Evolutionary conservation across 1,284 basidiomycete genomes (phyloP), one percentile per base, ranked within the genome.

Genomic region (Cystobasidiaceae sp.): DNA sequence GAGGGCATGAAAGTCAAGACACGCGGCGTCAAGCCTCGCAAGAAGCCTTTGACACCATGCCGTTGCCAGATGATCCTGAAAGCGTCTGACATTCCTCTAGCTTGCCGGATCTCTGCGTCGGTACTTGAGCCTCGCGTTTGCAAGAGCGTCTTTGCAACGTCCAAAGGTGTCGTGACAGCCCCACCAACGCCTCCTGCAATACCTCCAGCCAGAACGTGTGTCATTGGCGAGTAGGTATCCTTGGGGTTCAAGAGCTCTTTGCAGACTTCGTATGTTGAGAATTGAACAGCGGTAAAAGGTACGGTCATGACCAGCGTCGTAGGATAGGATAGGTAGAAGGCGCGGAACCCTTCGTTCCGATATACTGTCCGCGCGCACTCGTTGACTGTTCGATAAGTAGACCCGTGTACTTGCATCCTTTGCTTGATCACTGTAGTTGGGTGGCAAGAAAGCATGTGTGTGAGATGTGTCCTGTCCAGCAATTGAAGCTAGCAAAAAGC

Each of bases 301-400:
- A 99, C 90, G 44, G 90, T 88, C 84, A 98, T 98, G 70, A 86
- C 92, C 23, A 97, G 82, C 3, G 96, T 99, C 15, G 94, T 98
- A 4, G 96, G 96, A 79, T 98, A 98, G 13, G 94, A 98, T 66
- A 98, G 86, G 78, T 97, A 99, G 81, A 99, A 98, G 5, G 96
- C 94, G 30, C 81, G 75, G 37, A 97, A 77, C 41, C 96, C 96
- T 78, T 99, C 96, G 58, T 79, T 84, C 59, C 79, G 83, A 79
- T 93, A 93, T 52, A 99, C 87, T 15, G 85, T 85, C 13, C 82
- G 82, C 63, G 93, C 90, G 74, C 92, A 93, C 27, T 84, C 83
- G 70, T 86, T 75, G 39, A 96, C 89, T 44, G 88, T 90, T 61
- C 87, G 86, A 79, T 92, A 91, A 73, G 87, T 82, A 9, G 93